These are phyloP conservation scores for Plasmodium vivax DNA, from an alignment of 169 alveolate species.

Conservation along the genomic window DNA sequence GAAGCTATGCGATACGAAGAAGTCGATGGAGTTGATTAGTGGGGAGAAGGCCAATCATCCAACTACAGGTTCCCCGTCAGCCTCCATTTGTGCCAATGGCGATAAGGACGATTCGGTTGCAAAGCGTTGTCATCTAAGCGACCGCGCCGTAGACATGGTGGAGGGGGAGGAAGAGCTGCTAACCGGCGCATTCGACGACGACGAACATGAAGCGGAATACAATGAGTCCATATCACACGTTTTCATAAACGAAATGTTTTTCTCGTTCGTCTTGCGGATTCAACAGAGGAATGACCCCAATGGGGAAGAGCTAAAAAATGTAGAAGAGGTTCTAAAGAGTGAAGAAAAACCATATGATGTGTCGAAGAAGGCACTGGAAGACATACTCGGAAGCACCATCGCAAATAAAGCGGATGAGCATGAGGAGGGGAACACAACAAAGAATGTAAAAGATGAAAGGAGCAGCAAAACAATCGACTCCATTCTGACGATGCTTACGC, in stretches of 20 bases:
- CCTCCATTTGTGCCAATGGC: background rate
- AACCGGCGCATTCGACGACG: conserved; percentile 9
- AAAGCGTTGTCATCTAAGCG: background rate
- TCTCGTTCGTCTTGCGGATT: conserved; percentile 26
- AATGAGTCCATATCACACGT: conserved; percentile 69
- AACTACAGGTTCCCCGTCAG: background rate
- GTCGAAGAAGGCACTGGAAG: conserved; percentile 66
- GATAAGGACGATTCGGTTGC: background rate
- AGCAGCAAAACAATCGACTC: conserved; percentile 76
- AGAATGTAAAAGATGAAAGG: conserved; percentile 76
- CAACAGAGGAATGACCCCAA: conserved; percentile 32
- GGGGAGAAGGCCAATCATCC: background rate
- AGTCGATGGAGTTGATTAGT: background rate
- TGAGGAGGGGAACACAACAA: conserved; percentile 16
- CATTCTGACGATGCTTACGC: conserved; percentile 78
- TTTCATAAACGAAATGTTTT: conserved; percentile 74
- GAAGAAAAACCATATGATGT: conserved; percentile 62
- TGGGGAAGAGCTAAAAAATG: conserved; percentile 12
- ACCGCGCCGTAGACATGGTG: background rate
- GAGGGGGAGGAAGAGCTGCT: background rate
- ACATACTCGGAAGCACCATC: conserved; percentile 47
- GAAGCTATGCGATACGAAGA: conserved; percentile 26
- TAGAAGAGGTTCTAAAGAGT: conserved; percentile 39
- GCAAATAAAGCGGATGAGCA: conserved; percentile 28
- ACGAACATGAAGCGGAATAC: conserved; percentile 34